These are phyloP conservation scores for Malania oleifera DNA, from an alignment of 164 flowering plant genomes.

Conservation along the genomic window DNA sequence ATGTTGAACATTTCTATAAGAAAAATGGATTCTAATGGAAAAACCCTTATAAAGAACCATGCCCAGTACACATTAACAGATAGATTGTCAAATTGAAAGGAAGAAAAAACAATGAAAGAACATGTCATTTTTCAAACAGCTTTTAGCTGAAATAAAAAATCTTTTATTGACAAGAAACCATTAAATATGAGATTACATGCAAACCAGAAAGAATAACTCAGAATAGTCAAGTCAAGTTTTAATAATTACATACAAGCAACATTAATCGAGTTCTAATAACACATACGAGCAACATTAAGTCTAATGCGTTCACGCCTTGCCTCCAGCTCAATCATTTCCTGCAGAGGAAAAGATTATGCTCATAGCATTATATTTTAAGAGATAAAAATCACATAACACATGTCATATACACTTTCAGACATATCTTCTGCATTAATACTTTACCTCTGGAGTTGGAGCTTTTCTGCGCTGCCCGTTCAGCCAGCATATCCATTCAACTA, in stretches of 20 bases:
- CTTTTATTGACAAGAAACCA: not conserved
- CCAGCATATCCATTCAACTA: conserved; percentile 99
- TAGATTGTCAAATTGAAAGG: too few species aligned
- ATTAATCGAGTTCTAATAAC: conserved; percentile 4
- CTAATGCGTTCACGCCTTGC: conserved; percentile 76
- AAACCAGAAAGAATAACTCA: not conserved
- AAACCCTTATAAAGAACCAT: too few species aligned
- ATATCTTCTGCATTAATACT: too few species aligned
- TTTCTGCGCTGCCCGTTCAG: conserved; percentile 89
- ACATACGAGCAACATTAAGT: conserved; percentile 83
- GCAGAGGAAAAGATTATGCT: conserved; percentile 11
- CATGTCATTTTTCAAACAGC: not conserved
- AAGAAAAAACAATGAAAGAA: too few species aligned
- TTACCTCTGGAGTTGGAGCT: conserved; percentile 89
- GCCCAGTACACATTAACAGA: too few species aligned
- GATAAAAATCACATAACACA: not conserved
- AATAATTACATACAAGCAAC: not conserved
- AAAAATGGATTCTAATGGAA: not conserved
- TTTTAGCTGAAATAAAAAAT: not conserved
- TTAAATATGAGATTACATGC: not conserved
- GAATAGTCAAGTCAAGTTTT: not conserved
- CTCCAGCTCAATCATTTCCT: conserved; percentile 86
- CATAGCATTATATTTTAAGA: not conserved
- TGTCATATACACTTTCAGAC: too few species aligned
- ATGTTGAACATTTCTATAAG: too few species aligned